Evolutionary conservation across 73 alveolate species (phyloP), one percentile per base, ranked within the genome.

Genomic region (Diophrys appendiculata): DNA sequence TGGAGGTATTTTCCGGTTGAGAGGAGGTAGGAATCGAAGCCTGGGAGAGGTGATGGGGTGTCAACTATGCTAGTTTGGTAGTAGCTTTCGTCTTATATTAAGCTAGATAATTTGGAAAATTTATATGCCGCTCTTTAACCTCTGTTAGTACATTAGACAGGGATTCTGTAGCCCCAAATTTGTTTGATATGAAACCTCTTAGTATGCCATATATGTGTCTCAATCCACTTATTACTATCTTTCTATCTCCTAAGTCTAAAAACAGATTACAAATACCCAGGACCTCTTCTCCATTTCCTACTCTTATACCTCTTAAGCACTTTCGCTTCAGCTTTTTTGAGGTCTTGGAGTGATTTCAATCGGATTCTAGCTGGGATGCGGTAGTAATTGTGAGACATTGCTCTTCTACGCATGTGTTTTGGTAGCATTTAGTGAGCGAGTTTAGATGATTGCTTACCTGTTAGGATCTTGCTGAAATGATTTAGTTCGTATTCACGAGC

Each of bases 341-440:
- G 22, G 67, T 33, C 68, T 79, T 81, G n/a, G 88, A 79, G 23
- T 74, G 60, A 43, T 18, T 43, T 43, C 18, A 43, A 43, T 70
- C 98, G 79, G 65, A 86, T 87, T 54, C 95, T 32, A 29, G 93
- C 67, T 0, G 99, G 99, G 60, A 97, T 95, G 54, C 99, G 81
- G 85, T 90, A 95, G 65, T 95, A 91, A 77, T 97, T 97, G 94
- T 97, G 99, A 32, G 99, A 97, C 99, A 97, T 97, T 69, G 98
- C 99, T 72, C 99, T 83, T 88, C 99, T 92, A 88, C 98, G 90
- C 96, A 97, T 80, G 74, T 95, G 99, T 65, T 93, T 91, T 23
- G 98, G 99, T 25, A 97, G 87, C 79, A 95, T 81, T 87, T 97
- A 93, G 65, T 92, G 97, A 34, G 90, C 91, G 25, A 78, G 86